Evolutionary conservation across 257 asterid genomes (phyloP).

Genomic region (Rhazya stricta): DNA sequence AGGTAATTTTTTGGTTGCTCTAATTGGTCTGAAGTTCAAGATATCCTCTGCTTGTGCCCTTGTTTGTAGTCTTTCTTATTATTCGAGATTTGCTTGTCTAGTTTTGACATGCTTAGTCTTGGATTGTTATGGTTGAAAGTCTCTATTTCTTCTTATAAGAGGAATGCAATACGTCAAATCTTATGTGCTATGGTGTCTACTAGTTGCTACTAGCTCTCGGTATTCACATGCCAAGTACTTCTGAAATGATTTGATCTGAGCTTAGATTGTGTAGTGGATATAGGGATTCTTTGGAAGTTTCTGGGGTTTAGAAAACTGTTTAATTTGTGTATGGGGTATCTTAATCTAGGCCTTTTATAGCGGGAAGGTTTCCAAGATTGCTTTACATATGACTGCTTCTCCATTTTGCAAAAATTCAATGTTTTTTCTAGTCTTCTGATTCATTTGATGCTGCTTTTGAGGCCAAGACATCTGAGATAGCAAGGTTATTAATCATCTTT

Average conservation of each 20-base stretch:
- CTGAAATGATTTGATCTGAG: background rate
- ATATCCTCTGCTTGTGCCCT: too few relatives aligned
- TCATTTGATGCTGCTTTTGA: background rate
- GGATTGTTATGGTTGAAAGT: background rate
- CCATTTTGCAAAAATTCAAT: background rate
- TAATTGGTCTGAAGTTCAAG: too few relatives aligned
- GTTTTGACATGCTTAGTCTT: background rate
- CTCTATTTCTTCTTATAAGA: background rate
- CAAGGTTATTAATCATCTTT: background rate
- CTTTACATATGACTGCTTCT: background rate
- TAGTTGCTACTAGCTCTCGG: background rate
- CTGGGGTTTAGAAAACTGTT: background rate
- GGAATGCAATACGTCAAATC: background rate
- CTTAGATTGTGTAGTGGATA: background rate
- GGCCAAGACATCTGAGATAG: background rate
- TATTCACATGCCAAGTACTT: too few relatives aligned
- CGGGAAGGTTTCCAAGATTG: background rate
- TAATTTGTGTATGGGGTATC: background rate
- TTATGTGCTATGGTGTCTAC: background rate
- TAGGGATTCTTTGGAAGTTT: background rate
- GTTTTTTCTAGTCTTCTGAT: background rate
- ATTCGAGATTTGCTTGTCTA: background rate
- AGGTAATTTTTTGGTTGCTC: constrained; percentile 40
- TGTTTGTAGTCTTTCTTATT: too few relatives aligned
- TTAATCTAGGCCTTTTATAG: background rate